Evolutionary conservation across 2,329 filamentous ascomycete genomes (phyloP).

Genomic region (Bipolaris zeicola): DNA sequence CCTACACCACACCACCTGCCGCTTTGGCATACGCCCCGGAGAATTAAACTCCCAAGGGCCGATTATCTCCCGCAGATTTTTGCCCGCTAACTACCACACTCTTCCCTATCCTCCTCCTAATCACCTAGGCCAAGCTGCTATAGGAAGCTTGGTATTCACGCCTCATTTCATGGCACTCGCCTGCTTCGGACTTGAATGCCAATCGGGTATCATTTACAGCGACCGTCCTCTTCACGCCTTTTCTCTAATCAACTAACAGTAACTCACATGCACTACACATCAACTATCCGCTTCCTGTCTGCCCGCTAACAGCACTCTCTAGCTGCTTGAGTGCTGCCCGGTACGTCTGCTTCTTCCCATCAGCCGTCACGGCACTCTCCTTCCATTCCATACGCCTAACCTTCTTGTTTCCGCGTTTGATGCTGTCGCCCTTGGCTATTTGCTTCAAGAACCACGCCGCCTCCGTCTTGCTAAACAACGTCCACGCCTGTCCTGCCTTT

Average conservation of each 20-base stretch:
- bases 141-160: conserved; percentile 21
- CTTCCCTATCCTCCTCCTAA: neutral
- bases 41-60: neutral
- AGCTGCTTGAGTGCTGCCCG: conserved; percentile 64
- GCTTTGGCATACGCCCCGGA: neutral
- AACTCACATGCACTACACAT: neutral
- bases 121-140: conserved; percentile 15
- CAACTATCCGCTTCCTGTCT: conserved; percentile 16
- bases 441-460: conserved; percentile 91
- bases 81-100: neutral
- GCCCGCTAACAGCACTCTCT: conserved; percentile 62
- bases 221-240: neutral
- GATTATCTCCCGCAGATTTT: neutral
- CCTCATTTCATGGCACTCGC: neutral
- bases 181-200: neutral
- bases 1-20: neutral
- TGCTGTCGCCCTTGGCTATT: conserved; percentile 65
- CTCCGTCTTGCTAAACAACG: conserved; percentile 79
- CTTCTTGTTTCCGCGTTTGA: conserved; percentile 54
- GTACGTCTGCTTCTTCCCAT: conserved; percentile 51
- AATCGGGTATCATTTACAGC: conserved; percentile 1
- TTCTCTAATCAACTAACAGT: neutral
- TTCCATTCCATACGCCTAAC: conserved; percentile 54
- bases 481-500: conserved; percentile 79
- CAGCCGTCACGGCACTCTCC: conserved; percentile 48